phyloP scores from a whole-genome alignment of 768 basidiomycete species.

The Trametes coccinea region DNA sequence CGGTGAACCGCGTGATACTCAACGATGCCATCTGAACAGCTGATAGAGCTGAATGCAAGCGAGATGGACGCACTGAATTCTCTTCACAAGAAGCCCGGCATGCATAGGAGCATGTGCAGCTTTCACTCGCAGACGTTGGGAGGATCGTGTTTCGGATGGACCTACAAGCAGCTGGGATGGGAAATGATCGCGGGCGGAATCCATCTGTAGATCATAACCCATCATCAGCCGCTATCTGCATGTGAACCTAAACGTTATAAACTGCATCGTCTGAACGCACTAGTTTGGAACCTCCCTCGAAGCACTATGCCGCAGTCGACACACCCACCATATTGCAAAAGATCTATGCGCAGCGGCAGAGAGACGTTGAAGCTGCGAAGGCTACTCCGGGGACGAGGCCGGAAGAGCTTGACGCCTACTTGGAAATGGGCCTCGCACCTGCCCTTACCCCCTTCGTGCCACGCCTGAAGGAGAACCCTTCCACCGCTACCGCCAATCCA shows the following conservation, averaged over 20 bases:
- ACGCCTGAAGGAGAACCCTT: constrained; percentile 52
- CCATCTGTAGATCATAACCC: neutral
- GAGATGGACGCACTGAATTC: neutral
- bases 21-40: neutral
- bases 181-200: constrained; percentile 14
- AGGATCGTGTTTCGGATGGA: constrained; percentile 38
- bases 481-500: constrained; percentile 36
- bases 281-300: neutral
- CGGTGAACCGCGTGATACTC: too few relatives aligned
- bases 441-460: constrained; percentile 72
- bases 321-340: constrained; percentile 74
- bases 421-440: constrained; percentile 81
- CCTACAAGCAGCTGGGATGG: constrained; percentile 41
- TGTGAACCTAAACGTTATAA: too few relatives aligned
- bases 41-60: neutral
- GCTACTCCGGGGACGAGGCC: constrained; percentile 75
- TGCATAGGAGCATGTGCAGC: constrained; percentile 13
- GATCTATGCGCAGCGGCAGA: constrained; percentile 81
- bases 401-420: constrained; percentile 72
- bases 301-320: too few relatives aligned
- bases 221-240: neutral
- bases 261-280: too few relatives aligned
- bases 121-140: constrained; percentile 23
- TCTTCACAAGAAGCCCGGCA: constrained; percentile 7
- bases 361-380: constrained; percentile 78